phyloP scores from a whole-genome alignment of 805 yeast genomes.

The Teunomyces lycoperdinae region DNA sequence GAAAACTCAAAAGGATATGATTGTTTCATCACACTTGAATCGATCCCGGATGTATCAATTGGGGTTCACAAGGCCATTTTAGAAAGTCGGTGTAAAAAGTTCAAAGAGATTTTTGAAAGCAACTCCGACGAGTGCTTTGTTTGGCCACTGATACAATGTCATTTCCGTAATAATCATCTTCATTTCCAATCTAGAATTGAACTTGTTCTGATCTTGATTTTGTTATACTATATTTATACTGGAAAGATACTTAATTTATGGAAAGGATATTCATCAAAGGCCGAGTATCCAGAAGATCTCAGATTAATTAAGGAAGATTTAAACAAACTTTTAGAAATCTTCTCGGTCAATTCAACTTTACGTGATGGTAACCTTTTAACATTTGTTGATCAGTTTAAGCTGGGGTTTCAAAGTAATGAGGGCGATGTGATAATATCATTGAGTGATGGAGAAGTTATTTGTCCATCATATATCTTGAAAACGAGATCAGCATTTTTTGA shows the following conservation, averaged over 20 bases:
- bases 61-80: conserved; percentile 38
- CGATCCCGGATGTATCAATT: conserved; percentile 20
- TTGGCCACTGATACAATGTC: background rate
- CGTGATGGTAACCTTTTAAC: background rate
- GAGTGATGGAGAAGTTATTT: conserved; percentile 43
- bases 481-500: conserved; percentile 64
- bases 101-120: conserved; percentile 18
- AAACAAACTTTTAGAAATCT: background rate
- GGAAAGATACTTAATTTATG: conserved; percentile 45
- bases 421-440: conserved; percentile 46
- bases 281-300: conserved; percentile 2
- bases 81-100: conserved; percentile 26
- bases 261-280: conserved; percentile 32
- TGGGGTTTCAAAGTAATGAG: conserved; percentile 7
- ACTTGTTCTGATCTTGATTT: conserved; percentile 38
- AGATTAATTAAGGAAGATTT: background rate
- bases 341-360: background rate
- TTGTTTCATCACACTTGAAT: conserved; percentile 25
- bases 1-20: conserved; percentile 32
- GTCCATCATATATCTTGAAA: conserved; percentile 53
- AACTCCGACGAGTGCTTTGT: conserved; percentile 17
- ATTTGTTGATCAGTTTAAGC: background rate
- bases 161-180: background rate
- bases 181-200: conserved; percentile 21
- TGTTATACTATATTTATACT: conserved; percentile 49